Base-by-base conservation (phyloP, 352 stramenopile genomes). In the Phytophthora capsici region DNA sequence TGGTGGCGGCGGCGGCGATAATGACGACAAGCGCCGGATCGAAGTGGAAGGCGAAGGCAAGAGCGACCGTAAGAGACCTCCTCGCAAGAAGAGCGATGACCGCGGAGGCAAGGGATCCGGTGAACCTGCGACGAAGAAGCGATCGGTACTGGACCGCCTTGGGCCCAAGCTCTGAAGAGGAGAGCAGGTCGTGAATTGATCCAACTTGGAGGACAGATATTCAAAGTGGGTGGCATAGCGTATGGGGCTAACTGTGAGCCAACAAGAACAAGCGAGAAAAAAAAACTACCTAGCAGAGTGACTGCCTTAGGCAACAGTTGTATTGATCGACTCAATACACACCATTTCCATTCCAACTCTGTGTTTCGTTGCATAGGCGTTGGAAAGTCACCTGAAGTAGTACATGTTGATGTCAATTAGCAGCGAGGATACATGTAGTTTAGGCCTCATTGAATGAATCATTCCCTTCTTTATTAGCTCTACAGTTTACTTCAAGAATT, bases 141-240 rank as follows among this genome's bases (percentile, higher is more conserved):
- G 79, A 14, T 95, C 87, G 1, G 87, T 95, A 22, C 71, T 95
- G 14, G 87, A 95, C 41, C 84, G 87, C 17, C 80, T 95, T 40
- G 87, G 87, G 2, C 87, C 87, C n/a, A 84, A 84, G 10, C 25
- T 94, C 26, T 91, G 44, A 49, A 51, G 8, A 47, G 6, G 23
- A 71, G 25, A 7, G 36, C 36, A 26, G 22, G 30, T 41, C 20
- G 30, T 34, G 10, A 48, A 36, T 36, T 19, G 46, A 50, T 28
- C 44, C 47, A 53, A 41, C 34, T 51, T 32, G 32, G 23, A 53
- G 13, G 43, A 59, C 19, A 30, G 36, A 36, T 30, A 3, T 7
- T 2, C 7, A 14, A 34, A 34, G 28, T 34, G 28, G 7, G 28
- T 13, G 28, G 40, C 6, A 26, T 46, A 8, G 17, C n/a, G n/a